phyloP scores from a whole-genome alignment of 2,329 filamentous ascomycete genomes.

The Fusarium longipes region DNA sequence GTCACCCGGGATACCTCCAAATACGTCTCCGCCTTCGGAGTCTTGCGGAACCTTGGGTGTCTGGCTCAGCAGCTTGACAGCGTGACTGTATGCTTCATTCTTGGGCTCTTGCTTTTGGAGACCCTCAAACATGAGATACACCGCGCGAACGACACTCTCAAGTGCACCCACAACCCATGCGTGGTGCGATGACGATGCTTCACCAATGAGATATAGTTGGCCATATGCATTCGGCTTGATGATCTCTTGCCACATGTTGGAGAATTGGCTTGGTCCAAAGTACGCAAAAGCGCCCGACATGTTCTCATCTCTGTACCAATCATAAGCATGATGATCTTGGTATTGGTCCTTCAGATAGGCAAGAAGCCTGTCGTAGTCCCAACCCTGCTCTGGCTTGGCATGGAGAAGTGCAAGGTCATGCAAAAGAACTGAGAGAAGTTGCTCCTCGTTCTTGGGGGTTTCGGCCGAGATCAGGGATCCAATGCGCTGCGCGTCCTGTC shows the following conservation, averaged over 20 bases:
- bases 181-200: constrained; percentile 37
- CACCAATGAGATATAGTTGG: constrained; percentile 36
- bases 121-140: constrained; percentile 28
- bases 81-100: neutral
- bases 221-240: constrained; percentile 41
- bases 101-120: constrained; percentile 1
- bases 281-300: constrained; percentile 43
- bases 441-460: neutral
- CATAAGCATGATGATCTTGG: constrained; percentile 31
- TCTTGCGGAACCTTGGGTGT: neutral
- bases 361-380: constrained; percentile 3
- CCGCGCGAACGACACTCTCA: constrained; percentile 37
- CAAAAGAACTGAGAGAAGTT: neutral
- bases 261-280: constrained; percentile 36
- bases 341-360: constrained; percentile 8
- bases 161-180: constrained; percentile 40
- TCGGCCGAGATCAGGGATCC: constrained; percentile 23
- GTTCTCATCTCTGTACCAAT: constrained; percentile 40
- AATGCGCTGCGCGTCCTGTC: constrained; percentile 36
- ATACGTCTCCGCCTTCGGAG: neutral
- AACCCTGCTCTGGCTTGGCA: neutral
- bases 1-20: neutral
- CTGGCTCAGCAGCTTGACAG: neutral
- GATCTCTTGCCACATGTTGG: constrained; percentile 42
- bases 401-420: neutral